phyloP scores from a whole-genome alignment of 768 basidiomycete genomes.

The Mycena chlorophos region DNA sequence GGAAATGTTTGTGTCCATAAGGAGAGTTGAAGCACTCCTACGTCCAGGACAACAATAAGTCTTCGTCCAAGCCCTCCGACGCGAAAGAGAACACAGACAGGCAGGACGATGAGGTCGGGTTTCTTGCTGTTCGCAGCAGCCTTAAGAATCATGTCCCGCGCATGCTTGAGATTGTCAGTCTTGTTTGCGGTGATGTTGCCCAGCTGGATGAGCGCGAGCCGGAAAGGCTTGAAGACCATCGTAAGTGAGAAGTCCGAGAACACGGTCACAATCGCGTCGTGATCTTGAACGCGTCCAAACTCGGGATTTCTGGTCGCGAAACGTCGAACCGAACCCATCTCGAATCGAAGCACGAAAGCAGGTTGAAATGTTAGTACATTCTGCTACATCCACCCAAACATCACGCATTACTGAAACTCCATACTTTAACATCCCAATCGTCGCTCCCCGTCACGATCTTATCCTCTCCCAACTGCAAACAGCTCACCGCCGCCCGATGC shows the following conservation, averaged over 20 bases:
- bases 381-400: no score
- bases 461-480: constrained; percentile 87
- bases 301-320: not conserved
- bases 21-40: constrained; percentile 91
- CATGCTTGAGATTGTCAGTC: constrained; percentile 77
- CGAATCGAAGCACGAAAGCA: no score
- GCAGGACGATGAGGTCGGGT: constrained; percentile 82
- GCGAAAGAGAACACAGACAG: constrained; percentile 55
- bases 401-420: constrained; percentile 52
- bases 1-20: constrained; percentile 79
- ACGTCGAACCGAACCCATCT: constrained; percentile 41
- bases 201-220: constrained; percentile 87
- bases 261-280: constrained; percentile 6
- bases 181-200: constrained; percentile 75
- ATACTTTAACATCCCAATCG: constrained; percentile 83
- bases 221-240: constrained; percentile 66
- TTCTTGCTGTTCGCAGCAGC: constrained; percentile 64
- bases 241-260: constrained; percentile 42
- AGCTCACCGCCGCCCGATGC: constrained; percentile 92
- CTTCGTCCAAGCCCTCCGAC: not conserved
- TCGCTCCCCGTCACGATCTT: constrained; percentile 97
- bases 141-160: constrained; percentile 73
- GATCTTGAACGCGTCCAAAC: no score
- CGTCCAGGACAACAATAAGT: constrained; percentile 1
- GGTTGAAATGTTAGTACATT: no score